Base-by-base conservation (phyloP, 805 yeast species). In the Schizosaccharomyces lindneri region DNA sequence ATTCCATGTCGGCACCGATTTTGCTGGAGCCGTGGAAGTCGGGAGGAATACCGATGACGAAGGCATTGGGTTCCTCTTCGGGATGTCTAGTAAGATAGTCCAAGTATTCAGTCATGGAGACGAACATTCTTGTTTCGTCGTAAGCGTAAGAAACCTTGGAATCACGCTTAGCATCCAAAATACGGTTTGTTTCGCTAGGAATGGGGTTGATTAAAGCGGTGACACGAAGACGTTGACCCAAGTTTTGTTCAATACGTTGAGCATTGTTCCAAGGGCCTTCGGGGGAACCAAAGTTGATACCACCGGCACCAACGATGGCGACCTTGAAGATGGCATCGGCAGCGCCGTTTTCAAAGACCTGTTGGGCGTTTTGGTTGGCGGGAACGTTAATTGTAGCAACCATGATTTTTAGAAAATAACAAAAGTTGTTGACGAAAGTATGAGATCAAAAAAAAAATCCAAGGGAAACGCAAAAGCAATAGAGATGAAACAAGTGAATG, bases 231-330 rank as follows among this genome's bases (percentile, higher is more conserved):
- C 64, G 62, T 7, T 48, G 29, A 4, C 65, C 65, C 29, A 65
- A 64, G 19, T 62, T 61, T 9, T 61, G 48, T 29, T 65, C 66
- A 29, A 65, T 43, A 31, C 66, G 64, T 21, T 55, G 48, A n/a
- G 65, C 63, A 48, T 65, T 65, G 32, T 65, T 65, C 66, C 66
- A 65, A 7, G 62, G 63, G n/a, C 63, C 66, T 36, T 63, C 62
- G 43, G 61, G 64, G 46, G 61, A 61, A 29, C 66, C 66, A 59
- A 65, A 65, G 29, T 65, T 64, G 61, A 65, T 64, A 59, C 63
- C 63, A n/a, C 63, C 63, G 7, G 63, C 63, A 17, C 62, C 62
- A 36, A 57, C 39, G 27, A 61, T 48, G 27, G 62, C 63, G 32
- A 61, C 57, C 21, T 55, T 55, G 55, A 61, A 41, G 27, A 32